Evolutionary conservation across 2,329 filamentous ascomycete genomes (phyloP).

Genomic region (Chrysoporthe cubensis): DNA sequence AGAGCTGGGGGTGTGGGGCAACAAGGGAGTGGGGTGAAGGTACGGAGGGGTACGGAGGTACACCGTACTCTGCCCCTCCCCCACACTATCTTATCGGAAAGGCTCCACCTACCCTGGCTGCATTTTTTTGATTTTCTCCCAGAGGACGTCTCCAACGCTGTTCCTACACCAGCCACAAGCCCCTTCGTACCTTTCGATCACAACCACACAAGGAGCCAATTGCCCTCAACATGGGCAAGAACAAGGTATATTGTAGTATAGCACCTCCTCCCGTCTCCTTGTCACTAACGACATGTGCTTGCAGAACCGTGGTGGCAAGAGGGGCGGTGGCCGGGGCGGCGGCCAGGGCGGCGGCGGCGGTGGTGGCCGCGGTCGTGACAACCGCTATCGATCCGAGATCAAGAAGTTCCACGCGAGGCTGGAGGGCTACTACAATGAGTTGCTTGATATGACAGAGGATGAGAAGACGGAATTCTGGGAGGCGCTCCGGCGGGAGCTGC

Average conservation of each 20-base stretch:
- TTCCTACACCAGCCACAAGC: constrained; percentile 5
- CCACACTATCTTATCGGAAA: constrained; percentile 17
- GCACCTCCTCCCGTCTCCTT: background rate
- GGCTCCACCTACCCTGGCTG: constrained; percentile 1
- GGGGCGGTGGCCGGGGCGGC: constrained; percentile 38
- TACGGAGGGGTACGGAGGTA: background rate
- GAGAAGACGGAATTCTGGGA: constrained; percentile 86
- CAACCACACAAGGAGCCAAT: constrained; percentile 6
- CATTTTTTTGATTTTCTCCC: background rate
- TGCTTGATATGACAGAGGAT: constrained; percentile 74
- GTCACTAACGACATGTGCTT: background rate
- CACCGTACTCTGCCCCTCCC: constrained; percentile 8
- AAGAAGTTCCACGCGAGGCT: constrained; percentile 82
- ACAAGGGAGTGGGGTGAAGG: background rate
- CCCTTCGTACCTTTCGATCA: background rate
- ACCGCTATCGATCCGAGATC: constrained; percentile 59
- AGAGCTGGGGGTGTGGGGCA: background rate
- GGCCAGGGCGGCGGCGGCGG: constrained; percentile 41
- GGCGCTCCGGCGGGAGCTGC: constrained; percentile 79
- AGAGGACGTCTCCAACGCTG: background rate
- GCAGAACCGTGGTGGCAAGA: constrained; percentile 24
- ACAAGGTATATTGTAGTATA: background rate
- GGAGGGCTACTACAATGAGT: constrained; percentile 82
- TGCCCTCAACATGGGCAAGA: constrained; percentile 7
- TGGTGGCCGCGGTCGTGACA: constrained; percentile 45